These are phyloP conservation scores for Limnanthes douglasii DNA, from an alignment of 345 rosid genomes.

Conservation along the genomic window DNA sequence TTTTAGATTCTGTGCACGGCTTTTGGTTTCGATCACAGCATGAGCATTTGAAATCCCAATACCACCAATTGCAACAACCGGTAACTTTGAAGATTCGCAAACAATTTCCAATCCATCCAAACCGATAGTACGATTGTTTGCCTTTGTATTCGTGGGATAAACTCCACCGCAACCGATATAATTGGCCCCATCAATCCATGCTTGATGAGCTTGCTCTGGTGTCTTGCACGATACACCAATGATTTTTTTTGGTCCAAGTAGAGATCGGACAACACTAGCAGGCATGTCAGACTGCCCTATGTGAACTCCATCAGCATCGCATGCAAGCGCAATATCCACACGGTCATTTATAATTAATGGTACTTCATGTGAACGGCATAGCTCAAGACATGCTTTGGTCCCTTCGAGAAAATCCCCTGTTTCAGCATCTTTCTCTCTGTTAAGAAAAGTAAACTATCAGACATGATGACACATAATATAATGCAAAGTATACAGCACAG, in stretches of 20 bases:
- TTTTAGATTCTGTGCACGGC: conserved; percentile 40
- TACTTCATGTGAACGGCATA: conserved; percentile 40
- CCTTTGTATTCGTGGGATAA: conserved; percentile 64
- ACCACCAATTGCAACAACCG: conserved; percentile 89
- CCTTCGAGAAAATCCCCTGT: conserved; percentile 52
- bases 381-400: conserved; percentile 49
- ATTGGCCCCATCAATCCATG: conserved; percentile 81
- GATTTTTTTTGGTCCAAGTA: conserved; percentile 85
- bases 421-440: conserved; percentile 66
- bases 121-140: conserved; percentile 58
- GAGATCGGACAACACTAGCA: conserved; percentile 31
- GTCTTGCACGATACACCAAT: conserved; percentile 89
- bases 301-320: conserved; percentile 86
- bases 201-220: conserved; percentile 61
- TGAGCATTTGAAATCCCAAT: conserved; percentile 47
- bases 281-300: conserved; percentile 89
- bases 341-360: conserved; percentile 78
- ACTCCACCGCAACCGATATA: conserved; percentile 95
- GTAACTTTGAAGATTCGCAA: conserved; percentile 66
- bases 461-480: neutral
- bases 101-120: conserved; percentile 67
- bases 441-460: conserved; percentile 5
- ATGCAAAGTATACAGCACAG: too few species aligned
- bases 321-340: conserved; percentile 70
- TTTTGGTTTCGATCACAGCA: conserved; percentile 35